A percentile compares a stretch with the other conserved stretches of the same genome.
These are phyloP conservation scores for Teunomyces atbi DNA, from an alignment of 805 yeast genomes.

Conservation along the genomic window DNA sequence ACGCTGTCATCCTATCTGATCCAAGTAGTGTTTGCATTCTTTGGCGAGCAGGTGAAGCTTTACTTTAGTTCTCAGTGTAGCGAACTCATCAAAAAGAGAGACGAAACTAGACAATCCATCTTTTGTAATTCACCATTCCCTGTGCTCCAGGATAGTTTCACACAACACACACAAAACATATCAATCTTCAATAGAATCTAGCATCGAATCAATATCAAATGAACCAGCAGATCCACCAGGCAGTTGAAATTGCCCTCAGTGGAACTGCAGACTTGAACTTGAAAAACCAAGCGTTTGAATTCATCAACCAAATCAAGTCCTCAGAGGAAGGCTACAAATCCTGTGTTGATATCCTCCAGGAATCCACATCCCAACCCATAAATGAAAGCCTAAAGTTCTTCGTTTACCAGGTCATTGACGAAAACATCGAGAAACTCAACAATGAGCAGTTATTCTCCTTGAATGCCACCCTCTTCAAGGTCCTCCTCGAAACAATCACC, in stretches of 20 bases:
- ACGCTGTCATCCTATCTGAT: constrained; percentile 3
- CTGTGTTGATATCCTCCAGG: constrained; percentile 47
- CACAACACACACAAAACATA: background rate
- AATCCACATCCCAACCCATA: constrained; percentile 23
- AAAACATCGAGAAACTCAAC: constrained; percentile 44
- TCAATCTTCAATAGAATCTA: background rate
- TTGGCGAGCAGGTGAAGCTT: constrained; percentile 3
- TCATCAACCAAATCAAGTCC: constrained; percentile 51
- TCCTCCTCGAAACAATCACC: constrained; percentile 28
- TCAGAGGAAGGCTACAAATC: constrained; percentile 56
- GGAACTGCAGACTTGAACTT: constrained; percentile 61
- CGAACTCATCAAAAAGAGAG: background rate
- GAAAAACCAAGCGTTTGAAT: constrained; percentile 53
- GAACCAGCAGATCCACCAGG: constrained; percentile 77
- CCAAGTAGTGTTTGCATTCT: constrained; percentile 3
- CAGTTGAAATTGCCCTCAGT: constrained; percentile 78
- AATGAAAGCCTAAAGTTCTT: constrained; percentile 63
- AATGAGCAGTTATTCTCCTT: constrained; percentile 47
- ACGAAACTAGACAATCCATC: background rate
- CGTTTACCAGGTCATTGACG: constrained; percentile 67
- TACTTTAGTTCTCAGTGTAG: constrained; percentile 1
- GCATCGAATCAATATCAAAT: constrained; percentile 7
- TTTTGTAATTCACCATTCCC: background rate
- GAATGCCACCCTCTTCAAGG: constrained; percentile 48
- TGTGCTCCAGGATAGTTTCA: background rate